phyloP scores from a whole-genome alignment of 2,329 filamentous ascomycete species.

The Diaporthe eres region DNA sequence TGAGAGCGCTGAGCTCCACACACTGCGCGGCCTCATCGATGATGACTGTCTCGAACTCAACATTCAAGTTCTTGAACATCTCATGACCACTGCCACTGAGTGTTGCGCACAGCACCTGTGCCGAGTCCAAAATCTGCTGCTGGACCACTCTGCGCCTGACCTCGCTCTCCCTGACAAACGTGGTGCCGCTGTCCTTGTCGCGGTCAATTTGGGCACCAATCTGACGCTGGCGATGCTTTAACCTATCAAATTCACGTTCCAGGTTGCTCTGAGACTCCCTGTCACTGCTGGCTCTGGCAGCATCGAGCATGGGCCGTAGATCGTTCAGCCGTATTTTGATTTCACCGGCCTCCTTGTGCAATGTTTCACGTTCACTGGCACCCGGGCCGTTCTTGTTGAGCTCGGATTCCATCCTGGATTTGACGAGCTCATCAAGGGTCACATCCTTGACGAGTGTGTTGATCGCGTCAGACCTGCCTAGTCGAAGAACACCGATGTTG shows the following conservation, averaged over 20 bases:
- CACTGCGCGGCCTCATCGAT: conserved; percentile 99
- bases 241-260: conserved; percentile 81
- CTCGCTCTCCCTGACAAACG: conserved; percentile 85
- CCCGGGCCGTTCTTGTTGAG: conserved; percentile 68
- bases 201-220: conserved; percentile 89
- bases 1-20: conserved; percentile 95
- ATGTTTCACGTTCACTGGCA: conserved; percentile 68
- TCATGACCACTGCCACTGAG: conserved; percentile 97
- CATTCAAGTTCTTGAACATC: conserved; percentile 93
- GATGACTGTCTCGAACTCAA: conserved; percentile 98
- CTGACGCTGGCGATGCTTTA: conserved; percentile 81
- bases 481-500: conserved; percentile 87
- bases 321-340: conserved; percentile 83
- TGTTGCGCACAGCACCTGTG: conserved; percentile 94
- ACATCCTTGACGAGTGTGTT: conserved; percentile 91
- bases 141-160: conserved; percentile 87
- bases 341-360: conserved; percentile 75
- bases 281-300: conserved; percentile 70
- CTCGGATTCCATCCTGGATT: conserved; percentile 76
- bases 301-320: conserved; percentile 79
- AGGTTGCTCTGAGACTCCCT: conserved; percentile 66
- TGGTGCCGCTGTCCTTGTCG: conserved; percentile 87
- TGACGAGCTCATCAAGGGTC: conserved; percentile 92
- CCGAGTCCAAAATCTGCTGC: conserved; percentile 90
- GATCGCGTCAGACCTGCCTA: conserved; percentile 93